Base-by-base conservation (phyloP, 2,329 filamentous ascomycete genomes). In the Epichloe glyceriae region DNA sequence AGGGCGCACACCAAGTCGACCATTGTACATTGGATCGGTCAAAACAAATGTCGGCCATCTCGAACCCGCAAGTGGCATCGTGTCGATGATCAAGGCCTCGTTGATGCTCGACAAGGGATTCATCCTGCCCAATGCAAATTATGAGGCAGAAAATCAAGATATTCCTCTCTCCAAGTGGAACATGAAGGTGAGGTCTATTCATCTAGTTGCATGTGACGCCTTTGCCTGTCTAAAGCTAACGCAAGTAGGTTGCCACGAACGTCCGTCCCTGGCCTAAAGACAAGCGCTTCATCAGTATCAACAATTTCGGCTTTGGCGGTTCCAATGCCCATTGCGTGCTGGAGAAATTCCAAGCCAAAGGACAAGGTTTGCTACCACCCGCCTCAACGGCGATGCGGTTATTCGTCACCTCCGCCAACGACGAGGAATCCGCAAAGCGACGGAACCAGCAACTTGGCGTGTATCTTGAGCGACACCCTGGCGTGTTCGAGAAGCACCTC, bases 31-130 rank as follows among this genome's bases (percentile, higher is more conserved):
- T 12, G 73, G 73, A 8, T 74, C 72, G 0, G 69, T 74, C 3
- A 76, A 76, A 53, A 70, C 73, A 5, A 76, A 74, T 49, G 68
- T 76, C 34, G 75, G 75, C 10, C 76, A 79, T 57, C 51, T 74
- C 5, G 75, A 78, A 54, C 73, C 69, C 3, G 72, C 72, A 0
- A 73, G 70, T 2, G 74, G 75, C n/a, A 69, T 78, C 17, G 67
- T 71, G 1, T 72, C 69, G 4, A 60, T 79, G 17, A 74, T 79
- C 55, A 79, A 79, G 60, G 69, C 73, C 0, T 68, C 70, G 1
- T 54, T 78, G 52, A 74, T 74, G 67, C 65, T 78, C 1, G 73
- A 78, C 54, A 67, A 70, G 49, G 70, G 69, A 5, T 72, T 74
- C 51, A 69, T 78, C 30, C 62, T 73, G 11, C 74, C 74, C 5